Evolutionary conservation across 148 eudicot species (phyloP).

Genomic region (Rhododendron simsii): DNA sequence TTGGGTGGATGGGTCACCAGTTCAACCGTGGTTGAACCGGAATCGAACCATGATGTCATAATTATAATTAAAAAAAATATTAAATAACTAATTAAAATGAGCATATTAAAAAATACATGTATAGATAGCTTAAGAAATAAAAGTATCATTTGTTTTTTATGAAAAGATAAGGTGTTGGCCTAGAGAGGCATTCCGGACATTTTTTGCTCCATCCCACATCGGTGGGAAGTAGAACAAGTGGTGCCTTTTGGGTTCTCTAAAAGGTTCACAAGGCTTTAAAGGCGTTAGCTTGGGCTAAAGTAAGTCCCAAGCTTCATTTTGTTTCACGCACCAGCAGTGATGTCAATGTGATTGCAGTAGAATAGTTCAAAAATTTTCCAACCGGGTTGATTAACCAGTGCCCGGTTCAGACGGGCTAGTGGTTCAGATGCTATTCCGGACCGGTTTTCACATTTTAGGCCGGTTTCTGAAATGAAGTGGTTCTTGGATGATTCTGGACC

Average conservation of each 20-base stretch:
- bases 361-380: not conserved
- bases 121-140: not conserved
- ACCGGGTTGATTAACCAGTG: too few species aligned
- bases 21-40: too few species aligned
- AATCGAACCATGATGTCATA: not conserved
- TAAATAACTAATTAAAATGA: not conserved
- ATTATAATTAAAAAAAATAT: too few species aligned
- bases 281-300: too few species aligned
- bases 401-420: too few species aligned
- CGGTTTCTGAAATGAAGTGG: not conserved
- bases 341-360: not conserved
- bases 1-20: too few species aligned
- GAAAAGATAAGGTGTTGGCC: not conserved
- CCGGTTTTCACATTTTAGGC: too few species aligned
- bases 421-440: too few species aligned
- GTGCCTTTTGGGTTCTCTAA: not conserved
- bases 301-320: too few species aligned
- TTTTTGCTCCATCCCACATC: not conserved
- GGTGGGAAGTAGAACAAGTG: not conserved
- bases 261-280: not conserved
- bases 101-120: not conserved
- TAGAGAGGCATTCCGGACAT: not conserved
- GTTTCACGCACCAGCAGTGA: not conserved
- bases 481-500: not conserved
- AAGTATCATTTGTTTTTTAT: not conserved